Evolutionary conservation across 106 monocot species (phyloP).

Genomic region (Dendrobium chrysotoxum): DNA sequence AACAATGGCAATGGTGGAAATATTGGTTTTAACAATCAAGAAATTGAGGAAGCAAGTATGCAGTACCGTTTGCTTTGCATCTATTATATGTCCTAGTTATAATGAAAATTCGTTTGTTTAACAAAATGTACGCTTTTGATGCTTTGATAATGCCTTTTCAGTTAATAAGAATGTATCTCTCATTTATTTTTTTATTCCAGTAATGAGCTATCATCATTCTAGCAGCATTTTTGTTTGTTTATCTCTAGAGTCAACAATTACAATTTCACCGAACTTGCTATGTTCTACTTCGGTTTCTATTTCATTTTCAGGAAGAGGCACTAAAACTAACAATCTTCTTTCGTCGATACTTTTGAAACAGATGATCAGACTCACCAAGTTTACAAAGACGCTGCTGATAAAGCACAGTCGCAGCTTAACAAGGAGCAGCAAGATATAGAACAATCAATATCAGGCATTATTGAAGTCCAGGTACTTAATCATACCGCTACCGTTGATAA

Average conservation of each 20-base stretch:
- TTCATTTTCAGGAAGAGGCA: not conserved
- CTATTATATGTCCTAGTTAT: not conserved
- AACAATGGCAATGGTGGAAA: not conserved
- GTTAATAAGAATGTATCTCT: not conserved
- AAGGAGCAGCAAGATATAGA: slow-evolving; percentile 52
- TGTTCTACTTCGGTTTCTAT: not conserved
- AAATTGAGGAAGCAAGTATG: slow-evolving; percentile 40
- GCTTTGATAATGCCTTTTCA: not conserved
- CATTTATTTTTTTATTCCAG: not conserved
- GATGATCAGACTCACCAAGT: slow-evolving; percentile 17
- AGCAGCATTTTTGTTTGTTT: not conserved
- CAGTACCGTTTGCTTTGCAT: not conserved
- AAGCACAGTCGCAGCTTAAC: slow-evolving; percentile 51
- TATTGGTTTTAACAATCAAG: not conserved
- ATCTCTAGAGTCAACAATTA: not conserved
- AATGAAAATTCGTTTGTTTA: not conserved
- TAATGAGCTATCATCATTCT: not conserved
- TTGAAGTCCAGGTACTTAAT: slow-evolving; percentile 51
- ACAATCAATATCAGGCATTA: slow-evolving; percentile 61
- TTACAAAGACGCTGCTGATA: slow-evolving; percentile 25
- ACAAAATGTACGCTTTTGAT: not conserved
- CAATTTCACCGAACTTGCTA: not conserved
- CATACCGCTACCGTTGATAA: not conserved
- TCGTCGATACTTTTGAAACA: slow-evolving; percentile 14
- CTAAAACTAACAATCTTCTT: not conserved